A percentile compares a stretch with the other conserved stretches of the same genome.
These are phyloP conservation scores for Verbascum thapsus DNA, from an alignment of 257 asterid species.

Conservation along the genomic window DNA sequence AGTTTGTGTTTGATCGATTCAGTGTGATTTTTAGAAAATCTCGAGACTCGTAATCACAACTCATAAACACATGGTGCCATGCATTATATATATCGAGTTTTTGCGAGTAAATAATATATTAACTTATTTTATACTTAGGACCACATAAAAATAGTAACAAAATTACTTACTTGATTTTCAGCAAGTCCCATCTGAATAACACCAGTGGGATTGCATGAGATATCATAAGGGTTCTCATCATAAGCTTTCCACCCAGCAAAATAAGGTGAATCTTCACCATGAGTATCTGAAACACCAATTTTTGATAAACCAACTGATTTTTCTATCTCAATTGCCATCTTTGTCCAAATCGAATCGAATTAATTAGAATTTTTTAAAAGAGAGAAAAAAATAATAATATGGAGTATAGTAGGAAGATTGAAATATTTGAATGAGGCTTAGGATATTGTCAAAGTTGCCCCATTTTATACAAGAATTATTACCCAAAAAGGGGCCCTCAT, in stretches of 20 bases:
- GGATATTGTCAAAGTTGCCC: not conserved
- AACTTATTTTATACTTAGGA: no score
- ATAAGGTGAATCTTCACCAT: constrained; percentile 70
- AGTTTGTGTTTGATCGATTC: no score
- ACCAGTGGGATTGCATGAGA: constrained; percentile 46
- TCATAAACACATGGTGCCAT: no score
- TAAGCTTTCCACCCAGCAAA: constrained; percentile 78
- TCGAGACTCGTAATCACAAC: no score
- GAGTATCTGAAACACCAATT: constrained; percentile 59
- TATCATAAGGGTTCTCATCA: constrained; percentile 59
- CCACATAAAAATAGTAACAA: no score
- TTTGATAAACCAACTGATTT: constrained; percentile 40
- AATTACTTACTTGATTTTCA: constrained; percentile 58
- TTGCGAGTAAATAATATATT: no score
- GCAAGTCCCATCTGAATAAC: constrained; percentile 74
- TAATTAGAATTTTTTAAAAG: no score
- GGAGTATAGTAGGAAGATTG: not conserved
- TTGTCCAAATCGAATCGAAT: no score
- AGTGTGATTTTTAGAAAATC: no score
- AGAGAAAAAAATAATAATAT: not conserved
- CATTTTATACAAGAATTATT: constrained; percentile 39
- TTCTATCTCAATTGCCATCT: constrained; percentile 46
- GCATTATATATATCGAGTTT: no score
- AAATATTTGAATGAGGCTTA: constrained; percentile 25
- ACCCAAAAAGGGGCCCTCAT: constrained; percentile 30